Evolutionary conservation across 805 yeast species (phyloP), one percentile per base, ranked within the genome.

Genomic region (Saccharomycopsis sp.): DNA sequence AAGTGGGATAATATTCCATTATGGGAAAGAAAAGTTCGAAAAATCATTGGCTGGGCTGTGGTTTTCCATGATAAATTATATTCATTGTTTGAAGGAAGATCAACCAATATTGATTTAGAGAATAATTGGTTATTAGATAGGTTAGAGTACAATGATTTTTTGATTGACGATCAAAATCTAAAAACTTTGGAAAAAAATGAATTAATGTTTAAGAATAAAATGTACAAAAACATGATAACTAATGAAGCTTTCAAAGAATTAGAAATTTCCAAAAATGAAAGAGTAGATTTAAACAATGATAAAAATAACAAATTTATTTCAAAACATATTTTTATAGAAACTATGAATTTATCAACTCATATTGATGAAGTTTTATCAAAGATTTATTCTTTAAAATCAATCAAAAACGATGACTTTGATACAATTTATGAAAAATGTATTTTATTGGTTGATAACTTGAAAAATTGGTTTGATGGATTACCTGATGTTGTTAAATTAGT

Each of bases 1-100:
- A 51, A 53, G 14, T 52, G 55, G 54, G 15, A 36, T 5, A 51
- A 51, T 3, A 52, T 55, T 8, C 59, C 60, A 12, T 34, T 40
- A 8, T 54, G 60, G 60, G 60, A 56, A 39, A 38, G 55, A n/a
- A 49, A 52, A 28, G 38, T 53, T 9, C 41, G 58, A 8, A 55
- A 52, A 28, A 44, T 53, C 10, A 25, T 52, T 2, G 29, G 56
- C 0, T 54, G 59, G 57, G 42, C 51, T 4, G 47, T 55, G 10
- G 48, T 52, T 15, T 47, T 49, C 43, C 40, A 51, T 42, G 61
- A 57, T 40, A 53, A 53, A 41, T 45, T 53, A 31, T 45, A 50
- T 40, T 46, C 60, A 1, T 34, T 58, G 23, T 37, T 55, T 36
- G 59, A 55, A 36, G 51, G 50, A 21, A 49, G 52, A 36, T 52